A percentile compares a stretch with the other conserved stretches of the same genome.
Conservation (phyloP, 139 green algal species). For the Pseudopediastrum boryanum region DNA sequence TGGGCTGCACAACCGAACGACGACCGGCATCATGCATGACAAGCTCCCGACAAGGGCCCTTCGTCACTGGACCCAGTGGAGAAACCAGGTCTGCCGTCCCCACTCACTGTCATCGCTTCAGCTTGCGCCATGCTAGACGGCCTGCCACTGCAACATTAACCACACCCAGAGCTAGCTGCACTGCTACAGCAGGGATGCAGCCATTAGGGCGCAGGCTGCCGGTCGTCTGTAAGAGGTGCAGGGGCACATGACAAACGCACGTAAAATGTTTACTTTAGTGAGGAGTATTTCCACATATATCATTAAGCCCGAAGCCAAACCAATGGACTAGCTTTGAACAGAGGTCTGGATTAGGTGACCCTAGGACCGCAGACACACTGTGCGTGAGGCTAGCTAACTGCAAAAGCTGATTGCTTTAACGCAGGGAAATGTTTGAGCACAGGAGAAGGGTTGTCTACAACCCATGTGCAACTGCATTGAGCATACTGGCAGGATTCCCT, state of each 20-base stretch:
- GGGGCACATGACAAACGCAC: neutral
- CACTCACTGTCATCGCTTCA: too few relatives aligned
- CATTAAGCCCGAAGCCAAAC: neutral
- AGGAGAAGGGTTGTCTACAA: too few relatives aligned
- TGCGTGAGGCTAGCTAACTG: too few relatives aligned
- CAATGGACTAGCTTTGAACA: neutral
- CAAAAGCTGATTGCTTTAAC: too few relatives aligned
- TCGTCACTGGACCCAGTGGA: too few relatives aligned
- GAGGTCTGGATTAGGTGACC: neutral
- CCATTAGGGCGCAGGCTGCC: slow-evolving; percentile 44
- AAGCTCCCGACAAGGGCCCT: too few relatives aligned
- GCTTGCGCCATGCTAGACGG: neutral
- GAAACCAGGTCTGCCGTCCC: too few relatives aligned
- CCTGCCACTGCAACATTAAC: slow-evolving; percentile 23
- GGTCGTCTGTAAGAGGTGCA: slow-evolving; percentile 38
- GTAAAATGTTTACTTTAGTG: neutral
- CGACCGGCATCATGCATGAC: too few relatives aligned
- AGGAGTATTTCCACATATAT: neutral
- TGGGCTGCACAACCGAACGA: too few relatives aligned
- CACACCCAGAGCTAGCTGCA: slow-evolving; percentile 33
- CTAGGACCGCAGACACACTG: neutral
- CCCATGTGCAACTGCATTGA: too few relatives aligned
- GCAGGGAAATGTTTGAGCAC: too few relatives aligned
- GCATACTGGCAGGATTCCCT: too few relatives aligned
- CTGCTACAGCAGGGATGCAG: slow-evolving; percentile 39